Evolutionary conservation across 371 early-diverging fungal genomes (phyloP), one percentile per base, ranked within the genome.

Genomic region (Fennellomyces sp.): DNA sequence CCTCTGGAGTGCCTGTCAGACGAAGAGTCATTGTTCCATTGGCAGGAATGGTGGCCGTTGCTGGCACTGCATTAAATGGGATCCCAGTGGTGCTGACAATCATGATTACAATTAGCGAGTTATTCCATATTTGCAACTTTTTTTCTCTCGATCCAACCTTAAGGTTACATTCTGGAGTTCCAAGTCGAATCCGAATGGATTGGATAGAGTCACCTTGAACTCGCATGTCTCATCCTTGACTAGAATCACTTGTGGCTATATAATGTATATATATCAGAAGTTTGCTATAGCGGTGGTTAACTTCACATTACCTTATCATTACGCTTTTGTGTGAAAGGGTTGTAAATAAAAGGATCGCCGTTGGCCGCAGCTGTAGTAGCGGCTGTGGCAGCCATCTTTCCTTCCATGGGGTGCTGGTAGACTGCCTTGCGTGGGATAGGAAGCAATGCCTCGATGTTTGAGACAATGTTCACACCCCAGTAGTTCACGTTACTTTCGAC

Each of bases 161-260:
- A 93, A 62, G 5, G 70, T 60, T 3, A 91, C 82, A 49, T 77
- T 81, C 52, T 89, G 88, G 15, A 92, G 67, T 23, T 92, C 92
- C 42, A 94, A 65, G 59, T 91, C 91, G 64, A 94, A 91, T 11
- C 86, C 84, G 72, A 91, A 92, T 4, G 91, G 92, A 64, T 94
- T 94, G 3, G 87, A 73, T 27, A 94, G 66, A 0, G 80, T 80
- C 1, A 92, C 83, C 50, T 87, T 86, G 64, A 91, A 88, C 39
- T 87, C 85, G 3, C 85, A 83, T 0, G 82, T 53, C 58, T 94
- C 94, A 52, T 83, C 78, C 21, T 87, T 84, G 2, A 91, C 85
- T 4, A 91, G 63, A 10, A 76, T 59, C 11, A 70, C 60, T 41
- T 73, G 69, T 28, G 62, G 67, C 76, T 74, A 41, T 12, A 54